These are phyloP conservation scores for Arthrobotrys entomopaga DNA, from an alignment of 2,329 filamentous ascomycete species.

Conservation along the genomic window DNA sequence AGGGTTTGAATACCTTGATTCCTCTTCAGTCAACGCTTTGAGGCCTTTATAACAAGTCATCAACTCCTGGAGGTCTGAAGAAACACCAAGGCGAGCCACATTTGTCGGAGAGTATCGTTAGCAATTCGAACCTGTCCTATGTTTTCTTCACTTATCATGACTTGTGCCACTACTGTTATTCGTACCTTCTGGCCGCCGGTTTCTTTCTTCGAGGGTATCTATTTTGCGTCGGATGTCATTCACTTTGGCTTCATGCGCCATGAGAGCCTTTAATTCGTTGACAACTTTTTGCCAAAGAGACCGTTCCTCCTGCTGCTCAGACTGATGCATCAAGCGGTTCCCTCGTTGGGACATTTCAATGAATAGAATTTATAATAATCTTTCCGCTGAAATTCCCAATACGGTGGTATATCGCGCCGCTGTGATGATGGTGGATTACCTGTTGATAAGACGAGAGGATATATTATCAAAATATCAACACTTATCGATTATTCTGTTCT, in stretches of 20 bases:
- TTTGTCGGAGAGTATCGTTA: not conserved
- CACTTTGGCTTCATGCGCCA: slow-evolving; percentile 52
- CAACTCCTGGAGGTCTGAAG: slow-evolving; percentile 42
- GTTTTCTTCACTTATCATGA: too few relatives aligned
- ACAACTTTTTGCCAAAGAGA: slow-evolving; percentile 59
- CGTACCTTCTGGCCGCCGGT: slow-evolving; percentile 40
- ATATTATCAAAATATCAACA: too few relatives aligned
- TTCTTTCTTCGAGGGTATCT: slow-evolving; percentile 50
- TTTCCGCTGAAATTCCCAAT: too few relatives aligned
- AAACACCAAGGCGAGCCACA: slow-evolving; percentile 12
- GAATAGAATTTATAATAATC: not conserved
- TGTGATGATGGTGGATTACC: too few relatives aligned
- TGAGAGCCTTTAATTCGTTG: slow-evolving; percentile 58
- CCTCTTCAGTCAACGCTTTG: slow-evolving; percentile 47
- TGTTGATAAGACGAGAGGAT: too few relatives aligned
- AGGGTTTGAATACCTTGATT: slow-evolving; percentile 31
- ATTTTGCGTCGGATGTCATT: slow-evolving; percentile 52
- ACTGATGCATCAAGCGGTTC: slow-evolving; percentile 57
- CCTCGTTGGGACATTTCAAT: slow-evolving; percentile 48
- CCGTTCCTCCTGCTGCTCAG: slow-evolving; percentile 58
- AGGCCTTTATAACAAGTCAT: slow-evolving; percentile 54
- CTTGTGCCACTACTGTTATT: not conserved
- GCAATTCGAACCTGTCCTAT: not conserved
- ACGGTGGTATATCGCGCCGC: too few relatives aligned
- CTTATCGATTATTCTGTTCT: too few relatives aligned